Base-by-base conservation (phyloP, 495 filamentous ascomycete genomes). In the Penicillium roqueforti region DNA sequence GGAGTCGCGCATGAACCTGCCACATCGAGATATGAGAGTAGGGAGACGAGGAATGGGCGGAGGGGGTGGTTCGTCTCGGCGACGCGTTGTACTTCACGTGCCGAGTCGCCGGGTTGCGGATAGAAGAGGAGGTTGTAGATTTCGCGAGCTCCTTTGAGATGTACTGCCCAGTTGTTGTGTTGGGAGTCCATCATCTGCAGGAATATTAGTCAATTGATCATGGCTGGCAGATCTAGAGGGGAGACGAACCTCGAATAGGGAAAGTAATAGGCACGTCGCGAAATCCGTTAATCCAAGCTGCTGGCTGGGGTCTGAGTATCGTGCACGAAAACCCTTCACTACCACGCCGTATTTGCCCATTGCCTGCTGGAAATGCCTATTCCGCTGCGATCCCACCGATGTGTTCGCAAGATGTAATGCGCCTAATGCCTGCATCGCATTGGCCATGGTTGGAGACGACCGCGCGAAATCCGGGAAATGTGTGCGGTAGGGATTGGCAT, bases 161-260 rank as follows among this genome's bases (percentile, higher is more conserved):
- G 72, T 11, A 75, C 67, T 6, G 59, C 60, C 70, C 70, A 75
- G 26, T 75, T 73, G 36, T 68, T 58, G 26, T 75, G 59, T 48
- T 75, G 72, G 1, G 72, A 75, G 38, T 75, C 70, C 72, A 75
- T 75, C 72, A 75, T 75, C 72, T 75, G 31, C 18, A 26, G 7
- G 29, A 18, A 39, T 22, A 34, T 61, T 41, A 52, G 50, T 34
- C 32, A 44, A 41, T 32, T 34, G 26, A 37, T 13, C 19, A 20
- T 18, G 32, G 8, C 6, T 46, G 8, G 18, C 0, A 25, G 13
- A 3, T 3, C 4, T 18, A 19, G 7, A n/a, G 22, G 13, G 23
- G 4, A 45, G n/a, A 55, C 68, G 19, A 47, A 75, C 70, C 63
- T 75, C 72, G 28, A 75, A 75, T 3, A 73, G 36, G 48, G 66